These are phyloP conservation scores for thale cress (Arabidopsis thaliana) DNA, from an alignment of 345 rosid genomes.

Conservation along the genomic window DNA sequence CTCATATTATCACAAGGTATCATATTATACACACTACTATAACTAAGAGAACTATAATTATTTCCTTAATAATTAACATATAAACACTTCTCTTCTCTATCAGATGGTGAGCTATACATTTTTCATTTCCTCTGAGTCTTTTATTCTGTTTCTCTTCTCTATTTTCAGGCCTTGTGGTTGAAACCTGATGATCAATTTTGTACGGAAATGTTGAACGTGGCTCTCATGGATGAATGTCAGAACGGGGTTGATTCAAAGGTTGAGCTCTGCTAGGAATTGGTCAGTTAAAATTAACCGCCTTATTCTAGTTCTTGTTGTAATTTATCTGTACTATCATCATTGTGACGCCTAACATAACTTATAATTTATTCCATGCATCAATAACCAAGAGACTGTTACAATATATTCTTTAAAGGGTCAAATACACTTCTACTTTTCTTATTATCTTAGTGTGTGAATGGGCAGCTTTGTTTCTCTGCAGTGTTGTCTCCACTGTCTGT, in stretches of 20 bases:
- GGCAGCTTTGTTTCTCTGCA: slow-evolving; percentile 44
- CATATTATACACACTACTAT: slow-evolving; percentile 10
- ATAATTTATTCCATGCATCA: slow-evolving; percentile 32
- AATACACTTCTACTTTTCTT: slow-evolving; percentile 32
- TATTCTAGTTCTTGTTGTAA: slow-evolving; percentile 27
- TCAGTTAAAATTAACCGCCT: slow-evolving; percentile 27
- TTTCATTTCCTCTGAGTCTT: not conserved
- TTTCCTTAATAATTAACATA: not conserved
- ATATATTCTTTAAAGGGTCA: slow-evolving; percentile 18
- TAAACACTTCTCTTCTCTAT: not conserved
- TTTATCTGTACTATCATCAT: slow-evolving; percentile 30
- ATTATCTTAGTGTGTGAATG: slow-evolving; percentile 41
- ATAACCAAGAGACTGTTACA: slow-evolving; percentile 24
- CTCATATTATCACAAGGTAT: slow-evolving; percentile 84
- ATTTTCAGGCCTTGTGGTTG: slow-evolving; percentile 75
- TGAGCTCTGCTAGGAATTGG: slow-evolving; percentile 51
- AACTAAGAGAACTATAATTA: slow-evolving; percentile 11
- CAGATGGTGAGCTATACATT: not conserved
- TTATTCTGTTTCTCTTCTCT: not conserved
- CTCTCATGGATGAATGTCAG: slow-evolving; percentile 75
- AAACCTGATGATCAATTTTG: slow-evolving; percentile 88
- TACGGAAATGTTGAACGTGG: slow-evolving; percentile 81
- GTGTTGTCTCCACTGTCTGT: slow-evolving; percentile 29
- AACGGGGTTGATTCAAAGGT: slow-evolving; percentile 61
- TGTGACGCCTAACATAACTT: slow-evolving; percentile 21